phyloP scores from a whole-genome alignment of 2,329 filamentous ascomycete species.

The Paecilomyces fulvus region DNA sequence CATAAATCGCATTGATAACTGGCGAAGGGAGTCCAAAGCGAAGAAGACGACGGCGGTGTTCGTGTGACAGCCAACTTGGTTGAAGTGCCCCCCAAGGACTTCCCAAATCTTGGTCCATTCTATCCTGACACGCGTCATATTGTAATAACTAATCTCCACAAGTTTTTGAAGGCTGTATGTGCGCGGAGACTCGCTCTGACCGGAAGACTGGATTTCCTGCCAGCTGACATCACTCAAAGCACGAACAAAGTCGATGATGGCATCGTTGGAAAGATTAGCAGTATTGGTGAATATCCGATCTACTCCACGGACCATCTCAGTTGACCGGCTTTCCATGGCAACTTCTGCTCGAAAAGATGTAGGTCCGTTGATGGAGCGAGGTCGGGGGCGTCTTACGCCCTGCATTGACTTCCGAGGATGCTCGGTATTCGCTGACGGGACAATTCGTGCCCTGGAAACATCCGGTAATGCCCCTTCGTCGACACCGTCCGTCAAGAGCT shows the following conservation, averaged over 20 bases:
- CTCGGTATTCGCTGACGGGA: conserved; percentile 48
- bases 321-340: conserved; percentile 82
- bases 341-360: conserved; percentile 66
- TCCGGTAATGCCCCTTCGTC: conserved; percentile 90
- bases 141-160: conserved; percentile 98
- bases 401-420: conserved; percentile 61
- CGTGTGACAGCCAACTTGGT: conserved; percentile 89
- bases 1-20: conserved; percentile 97
- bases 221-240: conserved; percentile 93
- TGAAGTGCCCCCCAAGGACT: conserved; percentile 96
- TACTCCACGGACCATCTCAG: conserved; percentile 85
- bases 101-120: conserved; percentile 99
- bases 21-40: conserved; percentile 85
- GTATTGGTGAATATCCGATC: conserved; percentile 97
- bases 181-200: conserved; percentile 86
- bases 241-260: conserved; percentile 89
- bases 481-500: conserved; percentile 88
- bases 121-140: conserved; percentile 96
- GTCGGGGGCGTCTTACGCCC: conserved; percentile 41
- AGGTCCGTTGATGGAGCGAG: conserved; percentile 37
- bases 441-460: conserved; percentile 72
- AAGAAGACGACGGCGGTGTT: conserved; percentile 98
- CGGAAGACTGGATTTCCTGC: conserved; percentile 97
- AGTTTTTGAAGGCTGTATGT: conserved; percentile 98
- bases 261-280: conserved; percentile 82